Percentiles rank a stretch among this genome's conserved stretches.
phyloP scores from a whole-genome alignment of 192 early-diverging fungal species.

The Spinellus fusiger region DNA sequence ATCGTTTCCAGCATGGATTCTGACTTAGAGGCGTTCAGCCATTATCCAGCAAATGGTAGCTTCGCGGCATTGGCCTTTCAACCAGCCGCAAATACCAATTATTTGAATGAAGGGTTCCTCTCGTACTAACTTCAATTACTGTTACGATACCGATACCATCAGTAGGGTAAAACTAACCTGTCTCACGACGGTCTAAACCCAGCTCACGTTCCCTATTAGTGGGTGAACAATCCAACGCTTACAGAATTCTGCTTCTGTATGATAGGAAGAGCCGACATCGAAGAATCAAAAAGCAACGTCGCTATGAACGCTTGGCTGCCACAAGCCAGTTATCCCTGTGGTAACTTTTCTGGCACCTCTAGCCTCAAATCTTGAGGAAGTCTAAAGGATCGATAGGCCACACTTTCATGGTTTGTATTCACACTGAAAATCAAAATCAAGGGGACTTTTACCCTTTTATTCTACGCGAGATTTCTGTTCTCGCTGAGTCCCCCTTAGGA shows the following conservation, averaged over 20 bases:
- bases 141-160: conserved; percentile 68
- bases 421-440: no score
- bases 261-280: conserved; percentile 85
- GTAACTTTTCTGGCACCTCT: conserved; percentile 82
- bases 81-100: conserved; percentile 56
- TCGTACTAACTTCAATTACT: conserved; percentile 77
- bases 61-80: conserved; percentile 65
- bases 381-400: no score
- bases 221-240: conserved; percentile 88
- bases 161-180: conserved; percentile 94
- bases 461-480: no score
- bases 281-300: conserved; percentile 84
- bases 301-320: conserved; percentile 78
- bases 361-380: conserved; percentile 56
- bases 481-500: no score
- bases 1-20: conserved; percentile 64
- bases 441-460: no score
- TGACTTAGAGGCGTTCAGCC: conserved; percentile 71
- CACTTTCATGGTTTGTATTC: no score
- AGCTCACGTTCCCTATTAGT: conserved; percentile 87
- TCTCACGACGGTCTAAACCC: conserved; percentile 94
- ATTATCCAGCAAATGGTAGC: conserved; percentile 68
- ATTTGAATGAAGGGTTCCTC: conserved; percentile 56
- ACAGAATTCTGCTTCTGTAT: conserved; percentile 79
- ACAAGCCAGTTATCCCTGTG: conserved; percentile 77